Evolutionary conservation across 345 rosid species (phyloP), one percentile per base, ranked within the genome.

Genomic region (Populus tremula): DNA sequence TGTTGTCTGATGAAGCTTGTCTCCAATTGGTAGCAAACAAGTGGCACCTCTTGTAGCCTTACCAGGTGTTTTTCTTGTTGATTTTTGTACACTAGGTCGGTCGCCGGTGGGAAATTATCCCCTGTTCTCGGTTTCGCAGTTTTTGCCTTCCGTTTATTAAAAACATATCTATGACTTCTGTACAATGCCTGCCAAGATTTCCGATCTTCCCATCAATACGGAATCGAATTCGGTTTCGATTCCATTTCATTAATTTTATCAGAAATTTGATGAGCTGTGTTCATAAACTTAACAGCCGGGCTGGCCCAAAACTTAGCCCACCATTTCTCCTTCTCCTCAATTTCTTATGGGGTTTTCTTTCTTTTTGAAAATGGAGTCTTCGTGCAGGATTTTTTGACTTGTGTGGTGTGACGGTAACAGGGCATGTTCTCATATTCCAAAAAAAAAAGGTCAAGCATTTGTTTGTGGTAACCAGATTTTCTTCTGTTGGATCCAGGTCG

Each of bases 391-490:
- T 67, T 82, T 11, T 93, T 97, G 27, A 94, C 98, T 82, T 93
- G 91, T 0, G 98, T 93, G 2, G 98, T 50, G 87, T 91, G 90
- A 38, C 94, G 87, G 81, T 90, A 75, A 74, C 93, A 95, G 16
- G 97, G 97, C 54, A 82, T 78, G 91, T 88, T 88, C 76, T 93
- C 97, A 61, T 89, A 85, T 77, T 94, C 98, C 92, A 90, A 89
- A 82, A 87, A 82, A 87, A 86, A 86, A 82, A 91, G 97, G 76
- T 89, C 92, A 43, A 85, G 70, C 81, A 90, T 75, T 70, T 83
- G 69, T 78, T 74, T 80, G 75, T 81, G 87, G 8, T 61, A 63
- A 7, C 91, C 91, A 2, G 89, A 89, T 39, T 89, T 10, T 85
- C 86, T 20, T 21, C 23, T 5, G 61, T 21, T 11, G 77, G 23